A percentile compares a stretch with the other conserved stretches of the same genome.
Conservation (phyloP, 768 basidiomycete species). For the Lanmaoa rubissima region DNA sequence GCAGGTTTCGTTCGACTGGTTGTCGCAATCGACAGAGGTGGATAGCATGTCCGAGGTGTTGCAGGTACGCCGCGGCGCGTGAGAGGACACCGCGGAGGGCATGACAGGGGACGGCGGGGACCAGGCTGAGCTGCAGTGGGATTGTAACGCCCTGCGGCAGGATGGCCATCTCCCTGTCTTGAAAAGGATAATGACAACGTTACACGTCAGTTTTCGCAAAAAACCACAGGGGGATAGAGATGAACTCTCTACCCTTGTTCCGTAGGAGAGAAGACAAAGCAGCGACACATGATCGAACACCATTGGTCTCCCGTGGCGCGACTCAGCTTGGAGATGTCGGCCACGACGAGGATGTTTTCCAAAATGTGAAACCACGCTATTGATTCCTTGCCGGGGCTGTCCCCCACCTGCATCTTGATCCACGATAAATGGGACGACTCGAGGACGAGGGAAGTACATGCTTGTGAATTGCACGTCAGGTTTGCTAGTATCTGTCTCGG, state of each 20-base stretch:
- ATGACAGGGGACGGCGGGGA: conserved; percentile 27
- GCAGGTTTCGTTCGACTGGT: neutral
- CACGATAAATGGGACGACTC: conserved; percentile 74
- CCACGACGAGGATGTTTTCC: conserved; percentile 57
- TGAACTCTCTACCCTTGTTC: conserved; percentile 8
- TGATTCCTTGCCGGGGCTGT: conserved; percentile 34
- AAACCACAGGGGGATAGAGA: neutral
- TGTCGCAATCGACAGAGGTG: neutral
- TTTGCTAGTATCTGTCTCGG: conserved; percentile 64
- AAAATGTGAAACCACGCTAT: conserved; percentile 65
- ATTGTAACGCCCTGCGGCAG: conserved; percentile 30
- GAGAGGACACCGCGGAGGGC: conserved; percentile 35
- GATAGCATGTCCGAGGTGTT: conserved; percentile 25
- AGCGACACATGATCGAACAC: conserved; percentile 54
- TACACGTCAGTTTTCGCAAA: neutral
- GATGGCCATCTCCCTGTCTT: conserved; percentile 19
- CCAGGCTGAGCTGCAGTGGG: conserved; percentile 37
- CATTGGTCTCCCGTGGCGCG: conserved; percentile 57
- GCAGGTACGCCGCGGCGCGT: conserved; percentile 27
- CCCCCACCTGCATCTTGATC: conserved; percentile 70
- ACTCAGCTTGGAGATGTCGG: conserved; percentile 52
- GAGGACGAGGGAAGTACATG: conserved; percentile 66
- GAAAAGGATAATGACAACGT: neutral
- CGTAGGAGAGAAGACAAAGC: conserved; percentile 34
- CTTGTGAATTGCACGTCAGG: conserved; percentile 66